These are phyloP conservation scores for Plasmopara viticola DNA, from an alignment of 352 stramenopile species.

Conservation along the genomic window DNA sequence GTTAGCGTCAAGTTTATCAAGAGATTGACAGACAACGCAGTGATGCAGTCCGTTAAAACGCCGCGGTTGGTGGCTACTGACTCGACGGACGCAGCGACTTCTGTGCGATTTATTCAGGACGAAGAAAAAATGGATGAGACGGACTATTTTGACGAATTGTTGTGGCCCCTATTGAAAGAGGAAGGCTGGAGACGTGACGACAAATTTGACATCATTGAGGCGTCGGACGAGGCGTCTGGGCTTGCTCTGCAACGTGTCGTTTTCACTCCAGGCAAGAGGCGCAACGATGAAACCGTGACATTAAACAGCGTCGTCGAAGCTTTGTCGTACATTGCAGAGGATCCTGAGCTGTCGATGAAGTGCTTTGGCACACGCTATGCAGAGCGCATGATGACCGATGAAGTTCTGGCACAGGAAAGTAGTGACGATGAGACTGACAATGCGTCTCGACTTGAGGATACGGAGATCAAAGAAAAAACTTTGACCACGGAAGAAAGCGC, in stretches of 20 bases:
- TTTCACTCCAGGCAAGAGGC: conserved; percentile 26
- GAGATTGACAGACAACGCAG: conserved; percentile 58
- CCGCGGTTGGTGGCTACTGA: conserved; percentile 21
- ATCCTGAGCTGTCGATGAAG: conserved; percentile 41
- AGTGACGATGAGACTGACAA: conserved; percentile 16
- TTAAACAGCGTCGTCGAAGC: conserved; percentile 50
- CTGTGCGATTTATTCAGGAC: conserved; percentile 25
- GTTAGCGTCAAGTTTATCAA: conserved; percentile 55
- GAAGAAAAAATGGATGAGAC: conserved; percentile 43
- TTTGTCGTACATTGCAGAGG: conserved; percentile 47
- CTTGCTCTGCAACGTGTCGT: conserved; percentile 33
- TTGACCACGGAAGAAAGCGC: conserved; percentile 1
- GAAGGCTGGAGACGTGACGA: conserved; percentile 63
- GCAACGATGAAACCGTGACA: conserved; percentile 18
- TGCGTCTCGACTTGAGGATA: conserved; percentile 7
- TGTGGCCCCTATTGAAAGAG: conserved; percentile 72
- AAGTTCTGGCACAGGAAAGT: conserved; percentile 29
- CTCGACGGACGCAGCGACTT: conserved; percentile 11
- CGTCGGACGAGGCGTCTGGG: conserved; percentile 30
- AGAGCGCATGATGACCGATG: conserved; percentile 34
- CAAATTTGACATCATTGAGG: conserved; percentile 47
- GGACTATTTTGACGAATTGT: conserved; percentile 74
- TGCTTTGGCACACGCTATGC: conserved; percentile 69
- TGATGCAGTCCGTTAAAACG: conserved; percentile 73
- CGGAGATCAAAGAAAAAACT: conserved; percentile 3